Conservation (phyloP, 2,329 filamentous ascomycete species). For the Hypoxylon sp. region DNA sequence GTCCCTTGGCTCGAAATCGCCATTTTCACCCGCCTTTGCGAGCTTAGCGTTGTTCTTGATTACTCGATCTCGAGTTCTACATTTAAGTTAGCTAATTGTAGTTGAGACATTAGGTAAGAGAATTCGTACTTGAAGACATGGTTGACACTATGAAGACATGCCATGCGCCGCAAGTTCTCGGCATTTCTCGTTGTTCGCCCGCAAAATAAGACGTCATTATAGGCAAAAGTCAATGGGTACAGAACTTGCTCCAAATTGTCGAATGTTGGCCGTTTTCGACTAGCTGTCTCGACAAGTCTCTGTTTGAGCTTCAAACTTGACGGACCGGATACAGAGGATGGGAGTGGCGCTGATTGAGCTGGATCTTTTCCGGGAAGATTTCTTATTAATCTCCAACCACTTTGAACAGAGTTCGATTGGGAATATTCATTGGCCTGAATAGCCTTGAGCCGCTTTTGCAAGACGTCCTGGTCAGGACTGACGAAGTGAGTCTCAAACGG, state of each 20-base stretch:
- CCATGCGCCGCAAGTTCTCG: constrained; percentile 76
- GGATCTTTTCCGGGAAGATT: constrained; percentile 62
- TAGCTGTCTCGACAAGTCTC: constrained; percentile 71
- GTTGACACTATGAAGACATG: constrained; percentile 88
- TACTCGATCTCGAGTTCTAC: constrained; percentile 85
- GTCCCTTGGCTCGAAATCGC: constrained; percentile 83
- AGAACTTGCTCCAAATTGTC: constrained; percentile 74
- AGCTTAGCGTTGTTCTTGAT: constrained; percentile 92
- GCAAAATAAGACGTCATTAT: constrained; percentile 84
- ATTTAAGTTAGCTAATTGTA: constrained; percentile 40
- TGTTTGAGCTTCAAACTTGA: constrained; percentile 76
- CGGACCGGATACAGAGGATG: constrained; percentile 58
- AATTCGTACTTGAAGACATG: constrained; percentile 84
- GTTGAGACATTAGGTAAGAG: not conserved
- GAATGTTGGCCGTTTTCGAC: constrained; percentile 70
- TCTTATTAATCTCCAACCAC: constrained; percentile 64
- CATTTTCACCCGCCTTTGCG: constrained; percentile 73
- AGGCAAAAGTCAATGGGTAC: constrained; percentile 82
- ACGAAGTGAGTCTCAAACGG: constrained; percentile 88
- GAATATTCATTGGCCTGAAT: constrained; percentile 67
- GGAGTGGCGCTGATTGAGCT: constrained; percentile 54
- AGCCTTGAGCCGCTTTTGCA: constrained; percentile 68
- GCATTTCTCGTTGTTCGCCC: constrained; percentile 79
- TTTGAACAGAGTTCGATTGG: constrained; percentile 62
- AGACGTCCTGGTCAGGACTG: constrained; percentile 72